A percentile compares a stretch with the other conserved stretches of the same genome.
Evolutionary conservation across 2,329 filamentous ascomycete species (phyloP).

Genomic region (Huntiella bhutanensis): DNA sequence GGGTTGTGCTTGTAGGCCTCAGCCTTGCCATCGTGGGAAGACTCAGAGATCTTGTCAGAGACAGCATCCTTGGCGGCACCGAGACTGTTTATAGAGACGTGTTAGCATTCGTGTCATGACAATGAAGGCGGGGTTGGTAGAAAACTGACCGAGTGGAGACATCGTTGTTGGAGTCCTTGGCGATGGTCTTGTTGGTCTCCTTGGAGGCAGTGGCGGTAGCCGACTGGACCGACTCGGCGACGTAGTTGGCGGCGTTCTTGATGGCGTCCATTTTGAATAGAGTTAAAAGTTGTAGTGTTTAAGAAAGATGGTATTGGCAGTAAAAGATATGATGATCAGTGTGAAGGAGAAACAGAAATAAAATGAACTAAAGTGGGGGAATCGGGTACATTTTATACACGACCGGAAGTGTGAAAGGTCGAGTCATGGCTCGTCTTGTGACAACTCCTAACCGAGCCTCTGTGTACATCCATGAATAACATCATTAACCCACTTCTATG

Average conservation of each 20-base stretch:
- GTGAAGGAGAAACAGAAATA: too few species aligned
- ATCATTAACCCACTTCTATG: too few species aligned
- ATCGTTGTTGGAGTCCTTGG: constrained; percentile 39
- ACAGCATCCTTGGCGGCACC: constrained; percentile 30
- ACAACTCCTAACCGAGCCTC: too few species aligned
- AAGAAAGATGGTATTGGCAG: too few species aligned
- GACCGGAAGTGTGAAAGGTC: too few species aligned
- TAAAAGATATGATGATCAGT: too few species aligned
- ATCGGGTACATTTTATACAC: too few species aligned
- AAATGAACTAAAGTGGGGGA: too few species aligned
- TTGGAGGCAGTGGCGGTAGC: constrained; percentile 38
- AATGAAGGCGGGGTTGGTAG: too few species aligned
- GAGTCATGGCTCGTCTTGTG: too few species aligned
- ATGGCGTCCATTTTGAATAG: constrained; percentile 29
- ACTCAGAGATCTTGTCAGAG: constrained; percentile 28
- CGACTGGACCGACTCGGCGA: constrained; percentile 45
- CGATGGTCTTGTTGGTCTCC: constrained; percentile 51
- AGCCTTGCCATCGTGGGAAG: constrained; percentile 23
- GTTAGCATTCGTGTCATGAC: constrained; percentile 16
- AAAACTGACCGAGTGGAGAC: constrained; percentile 32
- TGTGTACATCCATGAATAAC: too few species aligned
- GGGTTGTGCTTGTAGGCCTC: constrained; percentile 22
- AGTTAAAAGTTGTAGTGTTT: constrained; percentile 12
- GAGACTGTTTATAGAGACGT: constrained; percentile 17
- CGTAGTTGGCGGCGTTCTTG: constrained; percentile 49